These are phyloP conservation scores for Acmispon strigosus DNA, from an alignment of 306 rosid species.

Conservation along the genomic window DNA sequence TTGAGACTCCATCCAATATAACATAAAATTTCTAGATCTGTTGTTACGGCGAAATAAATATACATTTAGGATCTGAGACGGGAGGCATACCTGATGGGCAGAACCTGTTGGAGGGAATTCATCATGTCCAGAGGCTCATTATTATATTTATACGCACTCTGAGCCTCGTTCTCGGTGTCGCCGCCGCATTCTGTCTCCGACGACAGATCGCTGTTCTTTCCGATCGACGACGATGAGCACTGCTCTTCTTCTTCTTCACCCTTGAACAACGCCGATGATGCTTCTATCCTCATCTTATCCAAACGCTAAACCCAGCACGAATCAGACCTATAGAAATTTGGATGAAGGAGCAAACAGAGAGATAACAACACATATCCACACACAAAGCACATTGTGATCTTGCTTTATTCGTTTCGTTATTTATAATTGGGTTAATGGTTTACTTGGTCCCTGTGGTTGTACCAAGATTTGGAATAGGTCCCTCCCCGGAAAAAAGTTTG, in stretches of 20 bases:
- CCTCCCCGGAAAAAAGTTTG: no score
- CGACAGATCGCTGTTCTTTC: conserved; percentile 62
- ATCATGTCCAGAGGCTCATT: conserved; percentile 55
- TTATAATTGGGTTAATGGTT: neutral
- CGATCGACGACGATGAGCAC: conserved; percentile 62
- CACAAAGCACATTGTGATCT: neutral
- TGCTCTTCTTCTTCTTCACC: conserved; percentile 10
- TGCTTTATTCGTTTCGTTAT: neutral
- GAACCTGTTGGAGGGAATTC: conserved; percentile 63
- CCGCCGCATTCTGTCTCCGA: conserved; percentile 21
- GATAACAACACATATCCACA: neutral
- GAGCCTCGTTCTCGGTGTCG: conserved; percentile 35
- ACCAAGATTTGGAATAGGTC: no score
- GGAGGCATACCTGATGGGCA: conserved; percentile 74
- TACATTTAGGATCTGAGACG: no score
- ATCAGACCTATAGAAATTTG: neutral
- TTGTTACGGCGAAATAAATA: no score
- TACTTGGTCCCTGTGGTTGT: no score
- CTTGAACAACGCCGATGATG: neutral
- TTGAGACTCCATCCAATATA: no score
- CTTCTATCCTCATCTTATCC: neutral
- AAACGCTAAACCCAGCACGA: neutral
- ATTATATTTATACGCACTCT: conserved; percentile 58
- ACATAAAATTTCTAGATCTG: no score
- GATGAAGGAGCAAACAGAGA: neutral